phyloP scores from a whole-genome alignment of 441 rosid genomes.

The Arabidopsis hybrid region DNA sequence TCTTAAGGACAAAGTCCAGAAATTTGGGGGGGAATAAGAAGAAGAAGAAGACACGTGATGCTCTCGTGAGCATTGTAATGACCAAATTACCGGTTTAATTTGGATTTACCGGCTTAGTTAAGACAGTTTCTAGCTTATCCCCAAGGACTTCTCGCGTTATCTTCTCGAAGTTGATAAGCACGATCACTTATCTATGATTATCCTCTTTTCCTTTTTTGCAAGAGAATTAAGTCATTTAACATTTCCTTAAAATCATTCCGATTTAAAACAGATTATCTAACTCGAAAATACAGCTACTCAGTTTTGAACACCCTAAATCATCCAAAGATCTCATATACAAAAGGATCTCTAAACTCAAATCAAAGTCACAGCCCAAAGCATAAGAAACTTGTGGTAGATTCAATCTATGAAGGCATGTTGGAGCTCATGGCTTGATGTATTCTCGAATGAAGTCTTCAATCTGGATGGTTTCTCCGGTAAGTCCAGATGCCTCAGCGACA shows the following conservation, averaged over 20 bases:
- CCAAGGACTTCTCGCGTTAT: not conserved
- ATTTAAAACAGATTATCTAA: not conserved
- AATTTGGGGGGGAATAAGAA: not conserved
- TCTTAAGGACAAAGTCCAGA: not conserved
- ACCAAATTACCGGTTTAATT: constrained; percentile 14
- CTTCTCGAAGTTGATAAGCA: not conserved
- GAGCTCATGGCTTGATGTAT: constrained; percentile 65
- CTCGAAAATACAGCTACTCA: constrained; percentile 21
- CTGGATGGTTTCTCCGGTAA: constrained; percentile 66
- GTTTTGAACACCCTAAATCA: not conserved
- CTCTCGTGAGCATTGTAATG: constrained; percentile 16
- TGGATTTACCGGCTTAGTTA: constrained; percentile 13
- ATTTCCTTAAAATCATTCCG: not conserved
- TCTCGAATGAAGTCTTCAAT: constrained; percentile 83
- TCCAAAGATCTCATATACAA: constrained; percentile 28
- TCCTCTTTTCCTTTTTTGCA: too few relatives aligned
- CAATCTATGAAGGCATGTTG: constrained; percentile 9
- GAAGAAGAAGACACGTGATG: constrained; percentile 13
- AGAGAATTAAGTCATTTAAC: not conserved
- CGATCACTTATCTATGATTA: too few relatives aligned
- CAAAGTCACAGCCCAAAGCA: constrained; percentile 28
- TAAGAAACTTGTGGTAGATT: constrained; percentile 3
- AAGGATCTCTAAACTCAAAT: constrained; percentile 20
- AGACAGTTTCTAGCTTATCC: not conserved
- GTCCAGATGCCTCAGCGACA: constrained; percentile 78